Evolutionary conservation across 331 rosid genomes (phyloP), one percentile per base, ranked within the genome.

Genomic region (Telfairia occidentalis): DNA sequence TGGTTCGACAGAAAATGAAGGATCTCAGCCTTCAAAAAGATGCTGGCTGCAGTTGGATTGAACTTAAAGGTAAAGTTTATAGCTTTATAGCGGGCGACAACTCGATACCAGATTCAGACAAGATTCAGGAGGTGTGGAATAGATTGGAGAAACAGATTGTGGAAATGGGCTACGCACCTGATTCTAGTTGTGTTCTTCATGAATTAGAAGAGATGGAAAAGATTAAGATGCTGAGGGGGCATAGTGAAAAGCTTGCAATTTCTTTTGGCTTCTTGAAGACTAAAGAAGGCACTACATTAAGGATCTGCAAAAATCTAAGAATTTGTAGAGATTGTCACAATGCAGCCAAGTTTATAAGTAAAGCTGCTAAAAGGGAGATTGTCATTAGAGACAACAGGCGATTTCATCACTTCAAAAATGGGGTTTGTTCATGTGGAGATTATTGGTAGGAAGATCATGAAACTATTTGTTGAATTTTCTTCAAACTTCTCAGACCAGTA

Each of bases 161-260:
- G 45, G 50, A 86, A 77, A 77, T 93, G 26, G 96, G 98, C 57
- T 93, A 90, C 66, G 80, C 57, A 84, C 98, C 97, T 0, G 79
- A 88, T 79, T 83, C 88, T 12, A 85, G 85, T 59, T 91, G 90
- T 19, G 96, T 91, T 71, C 96, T 93, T 82, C 98, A 91, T 84
- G 94, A 89, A 43, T 75, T 85, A 52, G 90, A 86, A 58, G 87
- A 93, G 73, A 85, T 76, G 63, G 93, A 91, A 78, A 93, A 93
- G 84, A 76, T 81, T 59, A 88, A 82, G 81, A 72, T 84, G 24
- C 80, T 91, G 54, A 82, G 78, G 69, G 85, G 81, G 61, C 97
- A 93, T 45, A 89, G 97, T 63, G 98, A 93, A 85, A 90, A 93
- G 88, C 90, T 90, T 69, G 96, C 96, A 71, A 82, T 92, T 81